A percentile compares a stretch with the other conserved stretches of the same genome.
Evolutionary conservation across 805 yeast species (phyloP).

Genomic region (Zygoascus flipseniorum): DNA sequence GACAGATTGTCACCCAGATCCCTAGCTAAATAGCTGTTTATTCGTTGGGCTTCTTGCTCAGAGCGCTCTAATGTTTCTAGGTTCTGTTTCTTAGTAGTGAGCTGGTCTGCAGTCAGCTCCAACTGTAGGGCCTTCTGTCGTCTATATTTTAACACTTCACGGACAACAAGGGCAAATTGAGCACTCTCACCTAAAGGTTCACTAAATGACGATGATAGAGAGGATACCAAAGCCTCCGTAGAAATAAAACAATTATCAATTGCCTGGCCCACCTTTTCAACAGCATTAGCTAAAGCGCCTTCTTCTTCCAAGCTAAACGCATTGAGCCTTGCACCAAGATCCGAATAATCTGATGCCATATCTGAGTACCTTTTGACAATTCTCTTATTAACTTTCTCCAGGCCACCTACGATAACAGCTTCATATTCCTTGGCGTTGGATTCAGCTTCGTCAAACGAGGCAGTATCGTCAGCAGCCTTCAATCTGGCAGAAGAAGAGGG

Average conservation of each 20-base stretch:
- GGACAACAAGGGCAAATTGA: conserved; percentile 50
- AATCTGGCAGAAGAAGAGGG: conserved; percentile 40
- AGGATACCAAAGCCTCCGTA: conserved; percentile 43
- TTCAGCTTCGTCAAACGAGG: conserved; percentile 35
- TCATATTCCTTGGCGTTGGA: conserved; percentile 39
- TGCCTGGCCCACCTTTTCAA: conserved; percentile 81
- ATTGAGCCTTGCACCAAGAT: conserved; percentile 64
- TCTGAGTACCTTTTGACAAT: conserved; percentile 49
- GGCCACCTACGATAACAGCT: conserved; percentile 34
- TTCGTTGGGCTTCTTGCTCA: conserved; percentile 38
- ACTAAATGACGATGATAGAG: conserved; percentile 49
- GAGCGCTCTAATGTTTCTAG: conserved; percentile 34
- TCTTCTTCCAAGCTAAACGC: conserved; percentile 47
- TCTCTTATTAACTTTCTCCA: conserved; percentile 51
- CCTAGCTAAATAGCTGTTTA: conserved; percentile 27
- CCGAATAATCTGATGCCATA: conserved; percentile 57
- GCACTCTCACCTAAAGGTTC: conserved; percentile 69
- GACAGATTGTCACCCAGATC: conserved; percentile 7
- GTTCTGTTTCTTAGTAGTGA: conserved; percentile 28
- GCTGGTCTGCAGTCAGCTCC: conserved; percentile 35
- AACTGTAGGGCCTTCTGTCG: conserved; percentile 47
- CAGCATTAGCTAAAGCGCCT: conserved; percentile 38
- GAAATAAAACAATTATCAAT: conserved; percentile 55
- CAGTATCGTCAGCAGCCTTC: conserved; percentile 30
- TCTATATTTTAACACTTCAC: conserved; percentile 53